A percentile compares a stretch with the other conserved stretches of the same genome.
Conservation (phyloP, 495 filamentous ascomycete genomes). For the Sabuloglossum arenarium region DNA sequence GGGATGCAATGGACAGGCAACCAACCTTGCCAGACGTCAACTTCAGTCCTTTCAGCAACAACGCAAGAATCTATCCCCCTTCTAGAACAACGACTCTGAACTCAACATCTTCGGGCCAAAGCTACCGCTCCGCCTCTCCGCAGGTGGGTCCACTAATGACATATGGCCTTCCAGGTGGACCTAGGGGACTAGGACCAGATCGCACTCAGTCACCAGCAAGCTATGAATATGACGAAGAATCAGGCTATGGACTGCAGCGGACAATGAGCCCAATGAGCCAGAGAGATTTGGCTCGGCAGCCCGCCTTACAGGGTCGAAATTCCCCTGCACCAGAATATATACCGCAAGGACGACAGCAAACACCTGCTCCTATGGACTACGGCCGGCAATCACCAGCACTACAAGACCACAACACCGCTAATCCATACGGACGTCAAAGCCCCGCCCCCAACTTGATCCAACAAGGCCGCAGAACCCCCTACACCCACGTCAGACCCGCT, state of each 20-base stretch:
- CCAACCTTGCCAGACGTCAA: not conserved
- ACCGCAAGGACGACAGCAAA: too few species aligned
- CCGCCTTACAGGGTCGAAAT: too few species aligned
- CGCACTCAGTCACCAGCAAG: not conserved
- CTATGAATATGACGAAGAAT: not conserved
- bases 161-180: not conserved
- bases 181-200: not conserved
- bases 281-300: not conserved
- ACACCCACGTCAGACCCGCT: not conserved
- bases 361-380: too few species aligned
- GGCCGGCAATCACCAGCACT: too few species aligned
- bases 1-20: not conserved
- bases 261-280: not conserved
- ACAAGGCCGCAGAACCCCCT: not conserved
- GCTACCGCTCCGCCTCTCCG: too few species aligned
- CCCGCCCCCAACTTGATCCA: too few species aligned
- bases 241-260: not conserved
- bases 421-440: too few species aligned
- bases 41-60: not conserved
- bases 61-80: not conserved
- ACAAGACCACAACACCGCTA: too few species aligned
- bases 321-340: too few species aligned
- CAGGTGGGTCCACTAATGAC: not conserved
- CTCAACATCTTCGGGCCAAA: too few species aligned
- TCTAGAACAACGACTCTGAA: not conserved